Percentiles rank a stretch among this genome's conserved stretches.
Evolutionary conservation across 176 grass and related monocot genomes (phyloP).

Genomic region (Oryza officinalis): DNA sequence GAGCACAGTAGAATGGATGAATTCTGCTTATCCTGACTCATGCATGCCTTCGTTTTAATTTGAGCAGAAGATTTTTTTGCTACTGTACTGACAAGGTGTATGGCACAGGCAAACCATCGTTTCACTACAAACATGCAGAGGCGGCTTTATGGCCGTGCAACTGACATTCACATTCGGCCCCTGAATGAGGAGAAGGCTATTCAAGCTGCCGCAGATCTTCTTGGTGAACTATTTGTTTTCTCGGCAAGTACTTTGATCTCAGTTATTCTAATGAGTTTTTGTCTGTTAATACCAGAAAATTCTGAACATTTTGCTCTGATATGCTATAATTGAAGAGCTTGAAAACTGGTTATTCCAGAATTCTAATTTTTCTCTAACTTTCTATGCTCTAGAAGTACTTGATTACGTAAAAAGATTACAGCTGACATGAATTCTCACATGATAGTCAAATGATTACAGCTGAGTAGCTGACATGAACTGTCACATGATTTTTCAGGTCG

Average conservation of each 20-base stretch:
- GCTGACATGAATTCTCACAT: conserved; percentile 6
- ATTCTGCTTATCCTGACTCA: not conserved
- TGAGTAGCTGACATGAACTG: not conserved
- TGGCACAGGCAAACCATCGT: conserved; percentile 71
- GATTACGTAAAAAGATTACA: conserved; percentile 12
- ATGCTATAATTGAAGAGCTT: not conserved
- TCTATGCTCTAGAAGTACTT: conserved; percentile 19
- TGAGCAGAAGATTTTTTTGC: conserved; percentile 2
- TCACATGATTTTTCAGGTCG: conserved; percentile 45
- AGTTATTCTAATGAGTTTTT: not conserved
- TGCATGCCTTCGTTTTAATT: not conserved
- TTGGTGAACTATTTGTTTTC: conserved; percentile 88
- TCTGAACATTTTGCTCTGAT: not conserved
- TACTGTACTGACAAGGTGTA: conserved; percentile 26
- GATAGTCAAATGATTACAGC: too few relatives aligned
- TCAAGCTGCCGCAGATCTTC: conserved; percentile 88
- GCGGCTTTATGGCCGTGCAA: conserved; percentile 74
- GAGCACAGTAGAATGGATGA: not conserved
- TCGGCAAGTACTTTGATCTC: conserved; percentile 40
- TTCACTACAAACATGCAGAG: conserved; percentile 92
- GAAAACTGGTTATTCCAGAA: not conserved
- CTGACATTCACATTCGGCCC: conserved; percentile 70
- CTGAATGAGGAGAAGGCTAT: conserved; percentile 92
- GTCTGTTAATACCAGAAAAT: not conserved
- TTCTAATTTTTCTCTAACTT: conserved; percentile 31